phyloP scores from a whole-genome alignment of 495 filamentous ascomycete genomes.

The Podospora anserina region DNA sequence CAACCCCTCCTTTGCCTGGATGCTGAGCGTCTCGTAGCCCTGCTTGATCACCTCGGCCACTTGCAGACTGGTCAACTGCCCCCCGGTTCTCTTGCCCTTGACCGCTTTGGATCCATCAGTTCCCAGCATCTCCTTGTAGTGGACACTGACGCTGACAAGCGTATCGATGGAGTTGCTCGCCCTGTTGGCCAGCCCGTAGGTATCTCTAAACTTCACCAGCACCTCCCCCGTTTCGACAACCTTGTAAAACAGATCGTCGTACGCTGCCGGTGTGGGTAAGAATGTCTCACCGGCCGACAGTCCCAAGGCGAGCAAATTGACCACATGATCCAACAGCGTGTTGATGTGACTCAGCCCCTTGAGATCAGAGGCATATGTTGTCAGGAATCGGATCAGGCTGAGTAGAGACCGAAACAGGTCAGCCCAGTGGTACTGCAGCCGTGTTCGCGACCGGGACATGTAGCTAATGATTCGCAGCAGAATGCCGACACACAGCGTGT shows the following conservation, averaged over 20 bases:
- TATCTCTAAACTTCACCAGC: slow-evolving; percentile 76
- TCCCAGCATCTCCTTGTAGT: slow-evolving; percentile 78
- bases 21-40: slow-evolving; percentile 89
- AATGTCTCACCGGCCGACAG: slow-evolving; percentile 88
- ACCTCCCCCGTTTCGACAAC: slow-evolving; percentile 87
- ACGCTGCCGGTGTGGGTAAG: slow-evolving; percentile 81
- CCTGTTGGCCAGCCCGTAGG: slow-evolving; percentile 56
- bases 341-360: slow-evolving; percentile 57
- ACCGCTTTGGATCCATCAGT: slow-evolving; percentile 42
- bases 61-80: slow-evolving; percentile 71
- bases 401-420: slow-evolving; percentile 90
- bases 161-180: slow-evolving; percentile 71
- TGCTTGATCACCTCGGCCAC: slow-evolving; percentile 90
- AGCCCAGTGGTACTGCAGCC: slow-evolving; percentile 88
- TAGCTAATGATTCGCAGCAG: slow-evolving; percentile 78
- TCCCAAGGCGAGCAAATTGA: slow-evolving; percentile 80
- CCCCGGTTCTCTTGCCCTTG: slow-evolving; percentile 40
- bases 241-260: slow-evolving; percentile 98
- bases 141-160: slow-evolving; percentile 76
- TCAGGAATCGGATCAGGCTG: slow-evolving; percentile 85
- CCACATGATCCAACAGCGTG: slow-evolving; percentile 64
- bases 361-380: slow-evolving; percentile 76
- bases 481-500: slow-evolving; percentile 75
- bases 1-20: slow-evolving; percentile 77
- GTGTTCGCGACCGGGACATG: slow-evolving; percentile 72